Evolutionary conservation across 305 asterid species (phyloP).

Genomic region (Solanum chacoense): DNA sequence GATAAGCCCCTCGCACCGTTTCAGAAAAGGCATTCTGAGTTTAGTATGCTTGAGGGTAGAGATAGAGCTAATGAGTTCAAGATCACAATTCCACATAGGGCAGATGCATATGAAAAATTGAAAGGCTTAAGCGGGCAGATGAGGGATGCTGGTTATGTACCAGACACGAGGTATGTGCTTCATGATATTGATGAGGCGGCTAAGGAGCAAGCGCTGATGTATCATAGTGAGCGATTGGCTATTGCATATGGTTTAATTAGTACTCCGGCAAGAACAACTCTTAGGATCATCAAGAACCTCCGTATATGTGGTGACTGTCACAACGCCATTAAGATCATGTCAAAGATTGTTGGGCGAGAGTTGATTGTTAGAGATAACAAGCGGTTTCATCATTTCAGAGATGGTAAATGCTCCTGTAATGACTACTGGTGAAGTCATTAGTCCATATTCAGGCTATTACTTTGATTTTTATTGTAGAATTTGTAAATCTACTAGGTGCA

Average conservation of each 20-base stretch:
- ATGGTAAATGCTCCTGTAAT: not conserved
- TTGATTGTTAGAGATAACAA: not conserved
- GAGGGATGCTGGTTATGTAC: slow-evolving; percentile 28
- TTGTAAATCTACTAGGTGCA: not conserved
- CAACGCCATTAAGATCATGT: not conserved
- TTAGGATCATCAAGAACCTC: not conserved
- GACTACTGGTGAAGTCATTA: not conserved
- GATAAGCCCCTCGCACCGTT: slow-evolving; percentile 10
- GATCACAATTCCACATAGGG: slow-evolving; percentile 2
- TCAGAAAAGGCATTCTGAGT: slow-evolving; percentile 21
- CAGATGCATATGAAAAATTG: slow-evolving; percentile 11
- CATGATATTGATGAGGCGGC: slow-evolving; percentile 27
- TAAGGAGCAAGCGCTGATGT: slow-evolving; percentile 36
- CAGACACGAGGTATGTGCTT: not conserved
- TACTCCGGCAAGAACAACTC: slow-evolving; percentile 32
- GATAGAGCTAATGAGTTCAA: slow-evolving; percentile 11
- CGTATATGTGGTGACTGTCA: not conserved
- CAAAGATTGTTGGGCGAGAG: not conserved
- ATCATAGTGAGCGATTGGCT: slow-evolving; percentile 39
- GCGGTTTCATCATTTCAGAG: not conserved
- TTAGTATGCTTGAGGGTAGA: slow-evolving; percentile 30
- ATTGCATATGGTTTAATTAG: slow-evolving; percentile 39
- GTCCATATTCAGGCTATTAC: not conserved
- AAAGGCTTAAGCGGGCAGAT: slow-evolving; percentile 30
- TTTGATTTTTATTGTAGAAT: not conserved